Base-by-base conservation (phyloP, 805 yeast genomes). In the Lachancea fermentati region DNA sequence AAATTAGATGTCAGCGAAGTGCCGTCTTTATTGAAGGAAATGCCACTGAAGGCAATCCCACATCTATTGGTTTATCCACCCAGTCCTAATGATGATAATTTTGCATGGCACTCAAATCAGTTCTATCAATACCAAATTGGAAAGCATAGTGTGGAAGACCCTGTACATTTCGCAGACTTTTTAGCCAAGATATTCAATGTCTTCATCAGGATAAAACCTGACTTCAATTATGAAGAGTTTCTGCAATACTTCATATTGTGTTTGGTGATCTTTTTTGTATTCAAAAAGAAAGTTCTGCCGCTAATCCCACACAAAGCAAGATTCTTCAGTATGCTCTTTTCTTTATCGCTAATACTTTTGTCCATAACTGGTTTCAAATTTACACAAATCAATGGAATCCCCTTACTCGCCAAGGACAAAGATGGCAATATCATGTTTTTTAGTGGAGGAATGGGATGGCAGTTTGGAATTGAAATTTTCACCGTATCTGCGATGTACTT, bases 21-120 rank as follows among this genome's bases (percentile, higher is more conserved):
- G 48, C 44, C 61, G 8, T 51, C 57, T 3, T 51, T 72, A 17
- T 72, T 75, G 44, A 54, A 62, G 18, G 57, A 62, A 7, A 49
- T 79, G 38, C 57, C 63, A 2, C 52, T 83, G 41, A 60, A 60
- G 2, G 63, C 75, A 2, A 76, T 81, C 3, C 93, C 94, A 1
- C 79, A 76, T 44, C 48, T 81, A n/a, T 76, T 87, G 78, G 63
- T 82, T 2, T 70, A 75, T 41, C 87, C 88, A 3, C 82, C 78
- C 3, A 52, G 60, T 19, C 36, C 54, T 4, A 39, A 18, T 31
- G 30, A 47, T 17, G 62, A 57, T 24, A 53, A 52, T 35, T 57
- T 57, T 37, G 35, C 45, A 13, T 59, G 63, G 63, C 30, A 54
- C 7, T 41, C 44, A 2, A 50, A 58, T 15, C 62, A 61, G 46